A percentile compares a stretch with the other conserved stretches of the same genome.
Evolutionary conservation across 169 alveolate genomes (phyloP).

Genomic region (Eimeria acervulina): DNA sequence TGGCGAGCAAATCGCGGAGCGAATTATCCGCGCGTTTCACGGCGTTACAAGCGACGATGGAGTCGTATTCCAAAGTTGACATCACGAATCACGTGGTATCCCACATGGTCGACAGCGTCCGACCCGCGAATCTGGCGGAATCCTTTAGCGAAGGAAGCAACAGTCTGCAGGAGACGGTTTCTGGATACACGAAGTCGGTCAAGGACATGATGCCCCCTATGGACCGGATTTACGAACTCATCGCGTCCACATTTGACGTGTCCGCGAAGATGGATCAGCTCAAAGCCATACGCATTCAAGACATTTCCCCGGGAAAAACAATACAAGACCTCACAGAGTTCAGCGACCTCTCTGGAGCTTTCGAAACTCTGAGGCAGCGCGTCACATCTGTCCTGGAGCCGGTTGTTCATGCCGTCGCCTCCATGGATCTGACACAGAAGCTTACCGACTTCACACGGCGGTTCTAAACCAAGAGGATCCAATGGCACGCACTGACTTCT

Average conservation of each 20-base stretch:
- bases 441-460: constrained; percentile 47
- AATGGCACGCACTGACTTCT: background rate
- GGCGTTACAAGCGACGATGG: constrained; percentile 60
- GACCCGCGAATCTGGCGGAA: constrained; percentile 33
- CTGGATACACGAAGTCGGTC: constrained; percentile 32
- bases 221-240: constrained; percentile 42
- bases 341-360: constrained; percentile 66
- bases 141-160: constrained; percentile 40
- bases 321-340: constrained; percentile 42
- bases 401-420: constrained; percentile 60
- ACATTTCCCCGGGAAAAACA: constrained; percentile 63
- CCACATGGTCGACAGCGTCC: constrained; percentile 68
- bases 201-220: constrained; percentile 48
- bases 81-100: constrained; percentile 56
- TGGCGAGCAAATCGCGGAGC: constrained; percentile 57
- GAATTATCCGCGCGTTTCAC: constrained; percentile 44
- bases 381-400: constrained; percentile 43
- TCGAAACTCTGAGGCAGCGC: constrained; percentile 43
- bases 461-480: background rate
- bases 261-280: constrained; percentile 64
- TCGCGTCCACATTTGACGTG: constrained; percentile 70
- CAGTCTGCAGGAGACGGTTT: constrained; percentile 20
- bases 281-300: constrained; percentile 64
- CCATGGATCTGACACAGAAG: constrained; percentile 40
- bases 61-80: constrained; percentile 66